Conservation (phyloP, 2,329 filamentous ascomycete genomes). For the Graphiopsis chlorocephala region DNA sequence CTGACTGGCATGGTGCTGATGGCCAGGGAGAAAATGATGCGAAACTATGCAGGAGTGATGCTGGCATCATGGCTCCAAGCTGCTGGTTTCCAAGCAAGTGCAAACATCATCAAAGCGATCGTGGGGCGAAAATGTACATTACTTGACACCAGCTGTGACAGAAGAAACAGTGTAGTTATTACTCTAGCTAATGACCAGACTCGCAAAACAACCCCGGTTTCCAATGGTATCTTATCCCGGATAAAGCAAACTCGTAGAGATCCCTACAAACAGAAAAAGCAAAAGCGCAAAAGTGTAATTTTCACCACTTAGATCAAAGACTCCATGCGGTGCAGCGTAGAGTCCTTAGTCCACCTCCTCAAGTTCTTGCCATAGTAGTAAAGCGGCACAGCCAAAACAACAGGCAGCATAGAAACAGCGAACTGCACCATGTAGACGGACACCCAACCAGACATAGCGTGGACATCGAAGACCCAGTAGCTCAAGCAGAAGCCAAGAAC, state of each 20-base stretch:
- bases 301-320: constrained; percentile 26
- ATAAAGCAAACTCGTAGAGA: background rate
- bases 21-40: background rate
- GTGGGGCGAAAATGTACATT: background rate
- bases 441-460: constrained; percentile 39
- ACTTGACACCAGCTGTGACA: background rate
- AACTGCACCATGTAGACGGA: constrained; percentile 46
- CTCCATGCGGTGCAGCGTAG: constrained; percentile 38
- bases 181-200: background rate
- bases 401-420: constrained; percentile 39
- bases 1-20: background rate
- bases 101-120: background rate
- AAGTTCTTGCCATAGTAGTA: constrained; percentile 45
- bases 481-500: constrained; percentile 44
- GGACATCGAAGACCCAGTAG: constrained; percentile 43
- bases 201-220: background rate
- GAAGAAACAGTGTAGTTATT: background rate
- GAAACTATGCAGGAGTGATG: background rate
- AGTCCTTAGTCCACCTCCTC: constrained; percentile 38
- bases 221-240: background rate
- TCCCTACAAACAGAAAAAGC: background rate
- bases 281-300: background rate
- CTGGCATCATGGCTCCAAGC: background rate
- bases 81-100: background rate
- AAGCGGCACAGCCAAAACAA: constrained; percentile 40